These are phyloP conservation scores for Aspergillus piperis DNA, from an alignment of 2,329 filamentous ascomycete species.

Conservation along the genomic window DNA sequence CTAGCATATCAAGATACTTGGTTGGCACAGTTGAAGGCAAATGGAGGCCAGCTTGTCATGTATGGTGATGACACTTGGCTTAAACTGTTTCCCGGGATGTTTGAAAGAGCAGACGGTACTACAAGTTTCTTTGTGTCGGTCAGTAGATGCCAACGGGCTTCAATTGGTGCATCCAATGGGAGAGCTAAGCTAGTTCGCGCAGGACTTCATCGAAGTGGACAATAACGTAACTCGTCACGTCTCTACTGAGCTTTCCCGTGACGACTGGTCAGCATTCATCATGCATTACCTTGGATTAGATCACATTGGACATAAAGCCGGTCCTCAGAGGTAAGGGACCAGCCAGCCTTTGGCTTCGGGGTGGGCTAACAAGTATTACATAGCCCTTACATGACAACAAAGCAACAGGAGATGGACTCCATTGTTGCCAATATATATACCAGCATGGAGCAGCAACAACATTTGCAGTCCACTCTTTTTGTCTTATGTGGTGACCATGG, in stretches of 20 bases:
- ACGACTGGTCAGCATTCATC: slow-evolving; percentile 91
- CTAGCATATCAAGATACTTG: slow-evolving; percentile 90
- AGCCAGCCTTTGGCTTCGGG: neutral
- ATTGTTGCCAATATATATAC: slow-evolving; percentile 76
- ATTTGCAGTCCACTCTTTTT: slow-evolving; percentile 77
- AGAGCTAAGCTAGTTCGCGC: slow-evolving; percentile 19
- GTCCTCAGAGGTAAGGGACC: slow-evolving; percentile 68
- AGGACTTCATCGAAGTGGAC: slow-evolving; percentile 98
- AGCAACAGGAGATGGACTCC: slow-evolving; percentile 90
- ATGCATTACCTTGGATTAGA: slow-evolving; percentile 95
- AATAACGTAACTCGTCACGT: slow-evolving; percentile 95
- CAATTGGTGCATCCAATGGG: slow-evolving; percentile 1
- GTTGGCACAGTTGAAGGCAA: slow-evolving; percentile 86
- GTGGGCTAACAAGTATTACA: slow-evolving; percentile 24
- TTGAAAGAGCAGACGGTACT: slow-evolving; percentile 85
- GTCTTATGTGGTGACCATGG: slow-evolving; percentile 92
- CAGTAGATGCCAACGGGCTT: slow-evolving; percentile 42
- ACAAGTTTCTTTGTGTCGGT: slow-evolving; percentile 98
- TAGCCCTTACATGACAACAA: slow-evolving; percentile 86
- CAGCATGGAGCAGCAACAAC: slow-evolving; percentile 68
- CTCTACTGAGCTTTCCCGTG: slow-evolving; percentile 68
- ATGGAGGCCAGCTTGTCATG: slow-evolving; percentile 79
- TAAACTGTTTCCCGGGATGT: slow-evolving; percentile 88
- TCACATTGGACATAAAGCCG: slow-evolving; percentile 96
- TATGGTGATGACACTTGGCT: slow-evolving; percentile 98